These are phyloP conservation scores for Geotrichum bryndzae DNA, from an alignment of 1,139 yeast species.

Conservation along the genomic window DNA sequence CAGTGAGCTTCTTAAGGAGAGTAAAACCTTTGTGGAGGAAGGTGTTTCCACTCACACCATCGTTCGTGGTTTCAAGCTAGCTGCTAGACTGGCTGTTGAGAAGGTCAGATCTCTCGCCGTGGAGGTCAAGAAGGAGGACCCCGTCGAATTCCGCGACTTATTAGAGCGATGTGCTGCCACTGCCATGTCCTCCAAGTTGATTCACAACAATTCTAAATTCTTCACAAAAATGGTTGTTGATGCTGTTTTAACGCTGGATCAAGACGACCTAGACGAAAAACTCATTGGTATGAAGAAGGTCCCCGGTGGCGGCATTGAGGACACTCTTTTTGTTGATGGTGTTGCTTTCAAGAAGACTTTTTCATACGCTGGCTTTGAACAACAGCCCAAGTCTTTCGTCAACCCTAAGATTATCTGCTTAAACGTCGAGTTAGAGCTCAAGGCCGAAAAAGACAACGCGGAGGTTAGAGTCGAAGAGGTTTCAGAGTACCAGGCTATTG, in stretches of 20 bases:
- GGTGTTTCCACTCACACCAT: conserved; percentile 89
- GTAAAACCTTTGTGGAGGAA: conserved; percentile 86
- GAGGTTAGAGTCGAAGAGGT: conserved; percentile 95
- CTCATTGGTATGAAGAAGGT: conserved; percentile 92
- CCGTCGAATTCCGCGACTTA: conserved; percentile 56
- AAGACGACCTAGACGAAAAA: conserved; percentile 76
- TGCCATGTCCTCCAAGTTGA: conserved; percentile 94
- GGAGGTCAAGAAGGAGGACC: conserved; percentile 39
- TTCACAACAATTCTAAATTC: conserved; percentile 77
- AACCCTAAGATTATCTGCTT: conserved; percentile 79
- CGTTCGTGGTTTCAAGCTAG: conserved; percentile 80
- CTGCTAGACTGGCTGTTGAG: conserved; percentile 69
- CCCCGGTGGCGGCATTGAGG: conserved; percentile 96
- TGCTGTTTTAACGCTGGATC: conserved; percentile 84
- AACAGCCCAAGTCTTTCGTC: conserved; percentile 81
- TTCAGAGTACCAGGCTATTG: conserved; percentile 88
- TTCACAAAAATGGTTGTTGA: conserved; percentile 96
- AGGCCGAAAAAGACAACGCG: conserved; percentile 99
- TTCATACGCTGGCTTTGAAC: conserved; percentile 97
- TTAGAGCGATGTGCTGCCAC: conserved; percentile 92
- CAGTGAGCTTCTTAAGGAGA: conserved; percentile 88
- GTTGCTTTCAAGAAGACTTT: conserved; percentile 97
- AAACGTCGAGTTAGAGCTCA: conserved; percentile 90
- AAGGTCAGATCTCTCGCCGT: conserved; percentile 71
- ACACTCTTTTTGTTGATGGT: conserved; percentile 81